phyloP scores from a whole-genome alignment of 208 protist species.

The Trypanosoma cruzi region DNA sequence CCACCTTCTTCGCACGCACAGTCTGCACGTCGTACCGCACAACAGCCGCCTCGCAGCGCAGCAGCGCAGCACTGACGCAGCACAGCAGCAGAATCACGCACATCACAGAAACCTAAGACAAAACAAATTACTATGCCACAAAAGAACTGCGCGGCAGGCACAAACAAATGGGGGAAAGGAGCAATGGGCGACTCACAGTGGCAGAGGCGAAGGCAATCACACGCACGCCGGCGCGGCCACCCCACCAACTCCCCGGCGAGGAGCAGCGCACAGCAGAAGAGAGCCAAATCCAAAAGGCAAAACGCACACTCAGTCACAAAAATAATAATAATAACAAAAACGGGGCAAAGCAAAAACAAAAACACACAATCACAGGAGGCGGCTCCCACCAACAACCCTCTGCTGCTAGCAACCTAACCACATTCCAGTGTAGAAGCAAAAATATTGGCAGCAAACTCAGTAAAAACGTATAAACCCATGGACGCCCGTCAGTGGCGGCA shows the following conservation, averaged over 20 bases:
- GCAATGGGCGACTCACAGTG: not conserved
- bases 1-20: not conserved
- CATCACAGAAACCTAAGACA: not conserved
- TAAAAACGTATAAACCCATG: too few species aligned
- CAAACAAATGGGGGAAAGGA: not conserved
- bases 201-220: not conserved
- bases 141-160: not conserved
- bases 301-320: too few species aligned
- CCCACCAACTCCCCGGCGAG: too few species aligned
- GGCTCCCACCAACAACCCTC: too few species aligned
- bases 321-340: too few species aligned
- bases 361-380: too few species aligned
- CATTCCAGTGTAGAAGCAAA: too few species aligned
- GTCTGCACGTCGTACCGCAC: constrained; percentile 3
- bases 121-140: not conserved
- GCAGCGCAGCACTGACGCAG: not conserved
- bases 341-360: too few species aligned
- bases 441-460: too few species aligned
- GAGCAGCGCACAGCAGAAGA: not conserved
- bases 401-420: too few species aligned
- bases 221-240: not conserved
- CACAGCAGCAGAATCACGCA: not conserved
- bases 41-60: not conserved
- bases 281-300: not conserved
- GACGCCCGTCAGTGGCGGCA: too few species aligned